phyloP scores from a whole-genome alignment of 2,329 filamentous ascomycete species.

The Trichophyton mentagrophytes region DNA sequence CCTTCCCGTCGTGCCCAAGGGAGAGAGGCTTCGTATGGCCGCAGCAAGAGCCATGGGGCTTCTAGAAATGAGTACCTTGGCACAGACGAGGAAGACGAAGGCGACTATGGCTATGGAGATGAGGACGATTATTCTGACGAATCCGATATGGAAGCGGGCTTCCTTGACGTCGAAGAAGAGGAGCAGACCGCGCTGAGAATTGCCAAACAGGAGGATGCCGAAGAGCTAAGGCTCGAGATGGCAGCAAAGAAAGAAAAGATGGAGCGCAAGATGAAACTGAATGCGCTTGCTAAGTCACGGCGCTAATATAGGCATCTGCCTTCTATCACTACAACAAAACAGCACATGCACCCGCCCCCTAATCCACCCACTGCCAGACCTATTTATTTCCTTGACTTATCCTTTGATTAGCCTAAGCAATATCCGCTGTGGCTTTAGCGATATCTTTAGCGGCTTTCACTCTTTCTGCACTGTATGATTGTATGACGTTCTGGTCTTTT shows the following conservation, averaged over 20 bases:
- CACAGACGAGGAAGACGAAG: slow-evolving; percentile 38
- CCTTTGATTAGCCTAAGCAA: not conserved
- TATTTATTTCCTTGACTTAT: not conserved
- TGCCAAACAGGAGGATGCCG: slow-evolving; percentile 36
- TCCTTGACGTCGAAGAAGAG: slow-evolving; percentile 35
- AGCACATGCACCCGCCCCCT: too few relatives aligned
- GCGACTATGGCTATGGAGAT: slow-evolving; percentile 28
- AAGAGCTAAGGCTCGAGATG: slow-evolving; percentile 32
- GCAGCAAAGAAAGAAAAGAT: slow-evolving; percentile 36
- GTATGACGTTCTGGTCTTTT: not conserved
- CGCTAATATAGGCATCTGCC: slow-evolving; percentile 14
- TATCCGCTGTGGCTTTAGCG: slow-evolving; percentile 1
- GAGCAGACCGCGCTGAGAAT: slow-evolving; percentile 30
- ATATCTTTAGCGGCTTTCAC: not conserved
- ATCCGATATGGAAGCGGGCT: slow-evolving; percentile 41
- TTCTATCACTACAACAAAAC: not conserved
- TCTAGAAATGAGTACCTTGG: slow-evolving; percentile 33
- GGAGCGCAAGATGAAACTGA: slow-evolving; percentile 33
- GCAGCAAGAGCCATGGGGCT: slow-evolving; percentile 13
- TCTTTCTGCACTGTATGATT: slow-evolving; percentile 1
- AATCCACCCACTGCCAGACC: not conserved
- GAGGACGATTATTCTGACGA: slow-evolving; percentile 30
- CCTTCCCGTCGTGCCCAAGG: slow-evolving; percentile 18
- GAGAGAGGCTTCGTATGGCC: slow-evolving; percentile 18
- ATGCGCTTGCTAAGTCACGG: slow-evolving; percentile 24